These are phyloP conservation scores for Reticulascus tulasneorum DNA, from an alignment of 2,329 filamentous ascomycete species.

Conservation along the genomic window DNA sequence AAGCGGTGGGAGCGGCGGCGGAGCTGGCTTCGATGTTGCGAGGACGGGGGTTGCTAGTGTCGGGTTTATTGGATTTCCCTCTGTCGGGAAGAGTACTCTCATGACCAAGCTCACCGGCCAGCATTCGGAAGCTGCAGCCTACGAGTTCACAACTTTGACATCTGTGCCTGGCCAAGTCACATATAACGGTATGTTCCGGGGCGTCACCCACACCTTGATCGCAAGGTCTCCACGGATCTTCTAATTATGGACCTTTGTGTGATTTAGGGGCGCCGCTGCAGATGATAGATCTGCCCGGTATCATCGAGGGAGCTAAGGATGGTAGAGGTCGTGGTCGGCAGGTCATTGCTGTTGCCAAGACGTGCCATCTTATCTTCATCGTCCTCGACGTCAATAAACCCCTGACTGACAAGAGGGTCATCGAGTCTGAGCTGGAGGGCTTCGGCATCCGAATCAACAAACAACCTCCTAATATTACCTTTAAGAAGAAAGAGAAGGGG, in stretches of 20 bases:
- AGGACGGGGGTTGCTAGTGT: constrained; percentile 96
- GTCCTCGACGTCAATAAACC: constrained; percentile 98
- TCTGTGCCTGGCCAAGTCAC: constrained; percentile 93
- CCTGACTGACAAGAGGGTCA: constrained; percentile 91
- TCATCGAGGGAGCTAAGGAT: constrained; percentile 97
- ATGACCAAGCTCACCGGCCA: constrained; percentile 94
- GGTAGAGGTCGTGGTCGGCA: constrained; percentile 96
- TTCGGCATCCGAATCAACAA: constrained; percentile 99
- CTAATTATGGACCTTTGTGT: background rate
- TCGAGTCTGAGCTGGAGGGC: constrained; percentile 91
- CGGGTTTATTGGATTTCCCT: constrained; percentile 97
- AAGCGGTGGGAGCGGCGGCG: constrained; percentile 80
- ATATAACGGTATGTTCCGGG: constrained; percentile 66
- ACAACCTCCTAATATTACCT: constrained; percentile 94
- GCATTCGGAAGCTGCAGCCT: constrained; percentile 94
- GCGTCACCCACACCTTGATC: background rate
- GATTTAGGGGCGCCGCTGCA: constrained; percentile 77
- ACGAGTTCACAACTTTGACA: constrained; percentile 97
- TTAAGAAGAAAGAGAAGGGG: constrained; percentile 99
- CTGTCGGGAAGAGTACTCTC: constrained; percentile 95
- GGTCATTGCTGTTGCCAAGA: constrained; percentile 98
- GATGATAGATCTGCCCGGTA: constrained; percentile 97
- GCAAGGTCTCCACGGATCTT: background rate
- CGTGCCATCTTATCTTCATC: constrained; percentile 97
- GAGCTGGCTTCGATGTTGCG: constrained; percentile 92